Evolutionary conservation across 768 basidiomycete species (phyloP).

Genomic region (Hemileccinum rubropunctum): DNA sequence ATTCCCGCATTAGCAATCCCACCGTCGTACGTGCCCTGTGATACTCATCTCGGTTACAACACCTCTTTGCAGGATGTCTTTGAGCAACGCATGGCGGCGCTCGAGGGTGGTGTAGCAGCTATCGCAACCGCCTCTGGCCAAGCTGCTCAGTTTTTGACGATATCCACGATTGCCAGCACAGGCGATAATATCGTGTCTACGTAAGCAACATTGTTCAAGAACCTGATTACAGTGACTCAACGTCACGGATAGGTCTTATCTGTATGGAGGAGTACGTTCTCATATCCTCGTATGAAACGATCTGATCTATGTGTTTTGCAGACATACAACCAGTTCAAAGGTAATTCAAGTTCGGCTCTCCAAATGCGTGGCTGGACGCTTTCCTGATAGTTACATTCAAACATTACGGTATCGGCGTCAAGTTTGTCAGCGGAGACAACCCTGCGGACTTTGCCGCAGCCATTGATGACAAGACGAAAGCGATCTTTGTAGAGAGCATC

Average conservation of each 20-base stretch:
- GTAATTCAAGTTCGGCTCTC: background rate
- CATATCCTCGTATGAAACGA: background rate
- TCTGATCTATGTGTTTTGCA: background rate
- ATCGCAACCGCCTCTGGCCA: slow-evolving; percentile 75
- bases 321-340: slow-evolving; percentile 23
- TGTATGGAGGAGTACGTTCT: slow-evolving; percentile 18
- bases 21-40: slow-evolving; percentile 13
- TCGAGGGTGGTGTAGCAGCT: slow-evolving; percentile 79
- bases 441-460: slow-evolving; percentile 60
- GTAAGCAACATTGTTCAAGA: slow-evolving; percentile 47
- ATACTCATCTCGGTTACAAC: too few relatives aligned
- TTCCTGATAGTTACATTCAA: slow-evolving; percentile 17
- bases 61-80: slow-evolving; percentile 57
- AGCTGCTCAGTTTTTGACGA: slow-evolving; percentile 72
- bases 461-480: slow-evolving; percentile 78
- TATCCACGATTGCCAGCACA: slow-evolving; percentile 53
- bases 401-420: slow-evolving; percentile 12
- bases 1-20: slow-evolving; percentile 22
- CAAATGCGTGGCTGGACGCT: background rate
- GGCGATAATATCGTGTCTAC: slow-evolving; percentile 81
- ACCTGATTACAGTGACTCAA: background rate
- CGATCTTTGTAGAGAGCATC: slow-evolving; percentile 71
- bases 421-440: slow-evolving; percentile 53
- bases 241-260: slow-evolving; percentile 8
- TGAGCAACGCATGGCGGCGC: slow-evolving; percentile 72